phyloP scores from a whole-genome alignment of 495 filamentous ascomycete species.

The Talaromyces thailandensis region DNA sequence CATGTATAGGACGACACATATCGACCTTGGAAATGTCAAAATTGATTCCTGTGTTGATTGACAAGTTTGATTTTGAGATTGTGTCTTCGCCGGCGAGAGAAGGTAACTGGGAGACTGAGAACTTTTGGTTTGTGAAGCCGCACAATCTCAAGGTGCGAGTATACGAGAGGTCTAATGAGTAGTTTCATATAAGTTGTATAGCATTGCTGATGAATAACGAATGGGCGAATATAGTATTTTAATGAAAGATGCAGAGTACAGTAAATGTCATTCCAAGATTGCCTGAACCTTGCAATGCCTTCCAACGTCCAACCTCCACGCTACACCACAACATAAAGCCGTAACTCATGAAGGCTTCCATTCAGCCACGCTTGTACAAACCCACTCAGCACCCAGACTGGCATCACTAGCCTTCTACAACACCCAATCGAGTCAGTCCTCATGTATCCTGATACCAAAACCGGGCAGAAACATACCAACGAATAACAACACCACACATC shows the following conservation, averaged over 20 bases:
- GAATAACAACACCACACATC: constrained; percentile 5
- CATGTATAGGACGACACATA: constrained; percentile 41
- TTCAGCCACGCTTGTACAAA: constrained; percentile 14
- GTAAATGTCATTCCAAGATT: neutral
- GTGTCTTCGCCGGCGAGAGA: constrained; percentile 14
- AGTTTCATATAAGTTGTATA: neutral
- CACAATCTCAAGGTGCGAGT: constrained; percentile 19
- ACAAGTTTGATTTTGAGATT: constrained; percentile 27
- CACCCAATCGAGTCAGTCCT: neutral
- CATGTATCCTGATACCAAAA: neutral
- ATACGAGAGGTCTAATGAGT: neutral
- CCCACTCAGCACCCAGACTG: neutral
- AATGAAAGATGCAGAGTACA: neutral
- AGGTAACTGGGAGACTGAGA: constrained; percentile 26
- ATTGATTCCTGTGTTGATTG: constrained; percentile 34
- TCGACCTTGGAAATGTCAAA: constrained; percentile 39
- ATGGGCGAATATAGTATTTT: neutral
- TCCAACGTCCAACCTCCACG: too few species aligned
- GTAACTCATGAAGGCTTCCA: constrained; percentile 10
- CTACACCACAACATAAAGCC: neutral
- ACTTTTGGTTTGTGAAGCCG: constrained; percentile 43
- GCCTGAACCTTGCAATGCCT: neutral
- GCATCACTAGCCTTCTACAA: neutral
- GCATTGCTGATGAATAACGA: neutral
- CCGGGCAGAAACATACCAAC: neutral